phyloP scores from a whole-genome alignment of 73 alveolate species.

The Paramecium primaurelia region DNA sequence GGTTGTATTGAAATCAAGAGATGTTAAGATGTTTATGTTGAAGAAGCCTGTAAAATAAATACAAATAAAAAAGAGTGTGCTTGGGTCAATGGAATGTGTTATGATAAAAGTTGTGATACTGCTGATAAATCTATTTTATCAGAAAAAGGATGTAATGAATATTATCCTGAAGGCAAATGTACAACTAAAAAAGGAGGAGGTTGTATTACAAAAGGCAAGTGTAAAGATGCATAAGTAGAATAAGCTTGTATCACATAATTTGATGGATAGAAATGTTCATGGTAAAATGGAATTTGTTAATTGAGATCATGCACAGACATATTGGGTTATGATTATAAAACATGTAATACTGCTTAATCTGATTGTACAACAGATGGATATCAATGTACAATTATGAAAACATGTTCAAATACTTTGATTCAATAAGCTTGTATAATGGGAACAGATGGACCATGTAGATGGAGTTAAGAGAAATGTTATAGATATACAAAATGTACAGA shows the following conservation, averaged over 20 bases:
- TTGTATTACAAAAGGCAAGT: neutral
- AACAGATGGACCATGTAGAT: conserved; percentile 27
- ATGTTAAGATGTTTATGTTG: neutral
- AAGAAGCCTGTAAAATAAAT: neutral
- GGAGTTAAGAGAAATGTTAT: neutral
- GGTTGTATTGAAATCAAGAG: conserved; percentile 1
- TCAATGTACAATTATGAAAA: neutral
- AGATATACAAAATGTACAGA: neutral
- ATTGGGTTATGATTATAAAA: neutral
- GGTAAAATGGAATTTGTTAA: neutral
- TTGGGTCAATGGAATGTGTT: neutral
- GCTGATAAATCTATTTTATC: neutral
- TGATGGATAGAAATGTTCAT: neutral
- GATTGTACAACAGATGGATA: conserved; percentile 11
- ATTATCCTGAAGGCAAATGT: neutral
- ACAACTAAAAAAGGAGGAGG: conserved; percentile 28
- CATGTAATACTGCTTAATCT: neutral
- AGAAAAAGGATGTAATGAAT: neutral
- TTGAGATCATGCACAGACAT: neutral
- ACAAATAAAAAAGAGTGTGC: neutral
- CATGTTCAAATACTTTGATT: neutral
- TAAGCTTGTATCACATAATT: neutral
- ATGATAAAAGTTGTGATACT: neutral
- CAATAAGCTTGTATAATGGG: neutral
- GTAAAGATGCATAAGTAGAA: neutral